Conservation (phyloP, 371 early-diverging fungal species). For the Syncephalastrum sp. region DNA sequence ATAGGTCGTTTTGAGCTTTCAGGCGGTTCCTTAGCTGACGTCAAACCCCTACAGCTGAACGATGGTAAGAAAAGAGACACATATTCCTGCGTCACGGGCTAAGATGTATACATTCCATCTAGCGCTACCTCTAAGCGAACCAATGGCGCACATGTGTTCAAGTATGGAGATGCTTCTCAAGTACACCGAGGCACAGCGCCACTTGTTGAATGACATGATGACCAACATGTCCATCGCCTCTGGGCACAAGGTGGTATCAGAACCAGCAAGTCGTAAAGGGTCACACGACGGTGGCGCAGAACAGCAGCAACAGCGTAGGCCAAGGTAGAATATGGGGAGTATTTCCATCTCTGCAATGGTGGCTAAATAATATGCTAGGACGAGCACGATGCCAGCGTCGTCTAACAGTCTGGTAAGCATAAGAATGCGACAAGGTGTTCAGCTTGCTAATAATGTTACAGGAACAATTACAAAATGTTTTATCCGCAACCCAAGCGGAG, state of each 20-base stretch:
- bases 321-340: too few species aligned
- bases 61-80: conserved; percentile 5
- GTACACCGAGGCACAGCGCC: conserved; percentile 33
- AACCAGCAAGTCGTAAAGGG: not conserved
- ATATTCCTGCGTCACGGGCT: not conserved
- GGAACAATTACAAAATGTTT: conserved; percentile 43
- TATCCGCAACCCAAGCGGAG: conserved; percentile 43
- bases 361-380: too few species aligned
- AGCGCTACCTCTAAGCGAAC: conserved; percentile 1
- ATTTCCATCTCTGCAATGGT: too few species aligned
- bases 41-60: conserved; percentile 10
- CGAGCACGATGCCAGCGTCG: too few species aligned
- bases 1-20: conserved; percentile 47
- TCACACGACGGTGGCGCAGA: conserved; percentile 1
- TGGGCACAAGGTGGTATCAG: not conserved
- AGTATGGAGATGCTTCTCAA: conserved; percentile 37
- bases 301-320: too few species aligned
- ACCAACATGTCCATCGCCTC: conserved; percentile 9
- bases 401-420: conserved; percentile 7
- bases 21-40: conserved; percentile 33
- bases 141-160: conserved; percentile 13
- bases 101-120: too few species aligned
- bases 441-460: not conserved
- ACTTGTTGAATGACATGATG: conserved; percentile 32
- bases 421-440: not conserved